These are phyloP conservation scores for Monosporascus sp. DNA, from an alignment of 2,329 filamentous ascomycete species.

Conservation along the genomic window DNA sequence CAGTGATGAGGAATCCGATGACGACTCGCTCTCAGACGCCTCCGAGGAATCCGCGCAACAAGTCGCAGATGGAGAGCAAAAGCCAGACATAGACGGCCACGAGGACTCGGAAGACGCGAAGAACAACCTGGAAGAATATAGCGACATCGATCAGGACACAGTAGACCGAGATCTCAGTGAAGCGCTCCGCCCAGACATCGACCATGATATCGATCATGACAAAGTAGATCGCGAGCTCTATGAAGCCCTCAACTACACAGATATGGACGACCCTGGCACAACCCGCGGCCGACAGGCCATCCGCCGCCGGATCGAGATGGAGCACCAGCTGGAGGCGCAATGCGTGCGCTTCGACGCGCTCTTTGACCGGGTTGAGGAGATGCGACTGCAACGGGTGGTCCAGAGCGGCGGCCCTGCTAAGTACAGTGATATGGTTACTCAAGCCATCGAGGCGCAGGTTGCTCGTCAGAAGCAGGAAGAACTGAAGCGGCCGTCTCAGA, in stretches of 20 bases:
- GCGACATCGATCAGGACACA: slow-evolving; percentile 1
- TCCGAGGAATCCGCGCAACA: background rate
- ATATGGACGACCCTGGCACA: slow-evolving; percentile 8
- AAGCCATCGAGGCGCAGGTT: background rate
- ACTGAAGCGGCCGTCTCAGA: no score
- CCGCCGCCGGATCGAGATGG: slow-evolving; percentile 15
- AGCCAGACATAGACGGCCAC: background rate
- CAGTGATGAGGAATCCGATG: background rate
- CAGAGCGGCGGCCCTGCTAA: slow-evolving; percentile 1
- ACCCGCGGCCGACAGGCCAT: slow-evolving; percentile 10
- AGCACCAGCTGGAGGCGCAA: slow-evolving; percentile 21
- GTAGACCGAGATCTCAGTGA: slow-evolving; percentile 14
- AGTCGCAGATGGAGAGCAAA: no score
- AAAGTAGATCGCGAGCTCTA: slow-evolving; percentile 8
- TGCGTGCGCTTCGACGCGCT: slow-evolving; percentile 17
- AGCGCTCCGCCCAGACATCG: slow-evolving; percentile 9
- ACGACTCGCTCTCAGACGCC: slow-evolving; percentile 1
- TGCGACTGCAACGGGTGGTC: slow-evolving; percentile 19
- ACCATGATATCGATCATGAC: slow-evolving; percentile 1
- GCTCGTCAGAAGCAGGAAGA: no score
- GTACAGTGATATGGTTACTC: background rate
- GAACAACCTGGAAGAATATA: slow-evolving; percentile 2
- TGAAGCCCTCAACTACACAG: slow-evolving; percentile 21
- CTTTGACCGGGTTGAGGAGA: slow-evolving; percentile 18
- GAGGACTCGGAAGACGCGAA: slow-evolving; percentile 6